These are phyloP conservation scores for Colletotrichum destructivum DNA, from an alignment of 2,329 filamentous ascomycete genomes.

Conservation along the genomic window DNA sequence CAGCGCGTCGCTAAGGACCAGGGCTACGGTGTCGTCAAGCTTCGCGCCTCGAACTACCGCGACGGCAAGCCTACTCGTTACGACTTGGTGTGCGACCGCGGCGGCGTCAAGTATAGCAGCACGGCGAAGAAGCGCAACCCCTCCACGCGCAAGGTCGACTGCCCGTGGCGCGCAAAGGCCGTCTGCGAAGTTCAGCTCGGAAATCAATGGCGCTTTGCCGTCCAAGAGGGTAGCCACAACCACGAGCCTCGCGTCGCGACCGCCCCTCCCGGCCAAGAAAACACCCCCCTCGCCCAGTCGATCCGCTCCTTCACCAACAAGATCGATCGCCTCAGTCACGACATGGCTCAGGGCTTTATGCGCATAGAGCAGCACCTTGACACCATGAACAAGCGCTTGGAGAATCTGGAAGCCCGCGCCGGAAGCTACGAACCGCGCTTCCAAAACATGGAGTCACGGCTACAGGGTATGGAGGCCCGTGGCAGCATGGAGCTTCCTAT, in stretches of 20 bases:
- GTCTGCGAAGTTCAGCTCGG: slow-evolving; percentile 75
- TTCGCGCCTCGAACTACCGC: slow-evolving; percentile 75
- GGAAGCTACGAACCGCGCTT: slow-evolving; percentile 61
- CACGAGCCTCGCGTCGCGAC: slow-evolving; percentile 72
- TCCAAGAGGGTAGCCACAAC: slow-evolving; percentile 73
- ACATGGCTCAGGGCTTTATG: slow-evolving; percentile 67
- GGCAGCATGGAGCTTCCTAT: slow-evolving; percentile 52
- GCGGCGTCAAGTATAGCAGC: slow-evolving; percentile 76
- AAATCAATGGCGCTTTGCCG: slow-evolving; percentile 76
- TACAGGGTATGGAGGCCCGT: slow-evolving; percentile 57
- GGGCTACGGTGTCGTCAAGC: slow-evolving; percentile 74
- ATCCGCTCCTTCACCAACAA: slow-evolving; percentile 73
- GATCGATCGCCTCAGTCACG: slow-evolving; percentile 71
- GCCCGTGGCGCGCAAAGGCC: slow-evolving; percentile 74
- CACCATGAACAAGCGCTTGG: slow-evolving; percentile 69
- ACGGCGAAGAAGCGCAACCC: slow-evolving; percentile 77
- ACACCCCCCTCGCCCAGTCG: slow-evolving; percentile 70
- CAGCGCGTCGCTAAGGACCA: slow-evolving; percentile 74
- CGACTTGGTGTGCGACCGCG: slow-evolving; percentile 74
- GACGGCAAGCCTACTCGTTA: slow-evolving; percentile 75
- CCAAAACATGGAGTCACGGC: slow-evolving; percentile 59
- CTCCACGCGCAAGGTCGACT: slow-evolving; percentile 75
- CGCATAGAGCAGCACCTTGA: slow-evolving; percentile 67
- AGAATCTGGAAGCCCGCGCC: slow-evolving; percentile 65
- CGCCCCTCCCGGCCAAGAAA: slow-evolving; percentile 69